phyloP scores from a whole-genome alignment of 169 alveolate species.

The Plasmodium ovale region DNA sequence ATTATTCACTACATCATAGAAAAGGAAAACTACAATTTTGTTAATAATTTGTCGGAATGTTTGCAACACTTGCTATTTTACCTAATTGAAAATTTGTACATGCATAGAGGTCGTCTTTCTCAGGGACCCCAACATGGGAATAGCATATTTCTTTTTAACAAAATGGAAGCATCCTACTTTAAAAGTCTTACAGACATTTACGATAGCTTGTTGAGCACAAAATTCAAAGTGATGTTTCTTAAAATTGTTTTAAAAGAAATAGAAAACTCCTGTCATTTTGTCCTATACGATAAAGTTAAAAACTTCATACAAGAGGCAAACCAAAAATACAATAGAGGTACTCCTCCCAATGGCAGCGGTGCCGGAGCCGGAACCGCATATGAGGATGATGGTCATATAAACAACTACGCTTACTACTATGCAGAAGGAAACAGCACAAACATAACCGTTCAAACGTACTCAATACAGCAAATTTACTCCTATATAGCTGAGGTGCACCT shows the following conservation, averaged over 20 bases:
- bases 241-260: conserved; percentile 66
- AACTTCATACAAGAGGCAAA: conserved; percentile 35
- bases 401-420: neutral
- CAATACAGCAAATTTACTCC: conserved; percentile 9
- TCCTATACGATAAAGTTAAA: conserved; percentile 43
- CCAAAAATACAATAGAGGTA: conserved; percentile 5
- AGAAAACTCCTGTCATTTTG: conserved; percentile 56
- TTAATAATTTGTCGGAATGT: conserved; percentile 64
- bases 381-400: neutral
- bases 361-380: neutral
- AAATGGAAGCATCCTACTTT: conserved; percentile 47
- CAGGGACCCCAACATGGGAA: neutral
- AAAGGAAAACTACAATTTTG: conserved; percentile 53
- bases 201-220: conserved; percentile 21
- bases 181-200: conserved; percentile 42
- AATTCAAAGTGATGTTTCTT: conserved; percentile 40
- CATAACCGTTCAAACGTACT: neutral
- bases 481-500: conserved; percentile 5
- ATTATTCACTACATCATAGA: conserved; percentile 43
- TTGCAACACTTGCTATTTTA: conserved; percentile 57
- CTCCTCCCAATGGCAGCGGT: neutral
- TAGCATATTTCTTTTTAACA: conserved; percentile 17
- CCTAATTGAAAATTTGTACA: conserved; percentile 60
- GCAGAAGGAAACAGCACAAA: neutral
- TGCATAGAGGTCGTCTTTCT: neutral